A percentile compares a stretch with the other conserved stretches of the same genome.
Evolutionary conservation across 2,329 filamentous ascomycete genomes (phyloP).

Genomic region (Neonectria magnoliae): DNA sequence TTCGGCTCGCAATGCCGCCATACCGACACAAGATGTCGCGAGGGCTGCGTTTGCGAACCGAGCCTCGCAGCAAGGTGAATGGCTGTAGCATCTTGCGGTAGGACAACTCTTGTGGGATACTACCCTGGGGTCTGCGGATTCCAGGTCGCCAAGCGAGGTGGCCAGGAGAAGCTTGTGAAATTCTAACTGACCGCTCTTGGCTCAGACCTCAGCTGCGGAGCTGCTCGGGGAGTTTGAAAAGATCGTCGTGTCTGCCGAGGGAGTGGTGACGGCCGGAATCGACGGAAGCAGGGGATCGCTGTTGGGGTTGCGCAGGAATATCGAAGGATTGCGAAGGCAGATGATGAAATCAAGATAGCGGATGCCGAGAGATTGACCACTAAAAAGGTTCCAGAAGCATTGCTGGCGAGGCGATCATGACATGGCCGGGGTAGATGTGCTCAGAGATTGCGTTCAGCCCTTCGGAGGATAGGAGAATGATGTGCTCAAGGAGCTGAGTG

Average conservation of each 20-base stretch:
- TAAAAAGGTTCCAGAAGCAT: slow-evolving; percentile 11
- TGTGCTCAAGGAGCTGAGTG: slow-evolving; percentile 35
- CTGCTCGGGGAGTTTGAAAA: not conserved
- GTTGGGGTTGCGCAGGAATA: slow-evolving; percentile 16
- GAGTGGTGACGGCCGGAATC: slow-evolving; percentile 10
- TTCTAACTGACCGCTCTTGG: slow-evolving; percentile 12
- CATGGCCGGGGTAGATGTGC: slow-evolving; percentile 22
- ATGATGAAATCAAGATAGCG: slow-evolving; percentile 15
- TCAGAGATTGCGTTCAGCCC: slow-evolving; percentile 31
- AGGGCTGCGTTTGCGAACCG: slow-evolving; percentile 18
- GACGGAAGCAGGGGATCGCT: slow-evolving; percentile 15
- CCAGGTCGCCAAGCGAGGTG: slow-evolving; percentile 14
- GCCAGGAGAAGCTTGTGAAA: not conserved
- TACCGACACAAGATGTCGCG: slow-evolving; percentile 40
- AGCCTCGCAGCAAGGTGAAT: slow-evolving; percentile 10
- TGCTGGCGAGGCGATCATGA: slow-evolving; percentile 15
- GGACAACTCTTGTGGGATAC: not conserved
- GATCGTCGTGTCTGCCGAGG: slow-evolving; percentile 2
- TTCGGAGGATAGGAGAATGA: slow-evolving; percentile 27
- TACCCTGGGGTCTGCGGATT: slow-evolving; percentile 2
- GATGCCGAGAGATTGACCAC: slow-evolving; percentile 6
- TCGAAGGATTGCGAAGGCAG: slow-evolving; percentile 17
- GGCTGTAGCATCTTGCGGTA: slow-evolving; percentile 8
- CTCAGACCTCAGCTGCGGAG: slow-evolving; percentile 5
- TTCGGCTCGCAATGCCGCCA: slow-evolving; percentile 37